These are phyloP conservation scores for Acanthamoeba sp. DNA, from an alignment of 208 protist species.

Conservation along the genomic window DNA sequence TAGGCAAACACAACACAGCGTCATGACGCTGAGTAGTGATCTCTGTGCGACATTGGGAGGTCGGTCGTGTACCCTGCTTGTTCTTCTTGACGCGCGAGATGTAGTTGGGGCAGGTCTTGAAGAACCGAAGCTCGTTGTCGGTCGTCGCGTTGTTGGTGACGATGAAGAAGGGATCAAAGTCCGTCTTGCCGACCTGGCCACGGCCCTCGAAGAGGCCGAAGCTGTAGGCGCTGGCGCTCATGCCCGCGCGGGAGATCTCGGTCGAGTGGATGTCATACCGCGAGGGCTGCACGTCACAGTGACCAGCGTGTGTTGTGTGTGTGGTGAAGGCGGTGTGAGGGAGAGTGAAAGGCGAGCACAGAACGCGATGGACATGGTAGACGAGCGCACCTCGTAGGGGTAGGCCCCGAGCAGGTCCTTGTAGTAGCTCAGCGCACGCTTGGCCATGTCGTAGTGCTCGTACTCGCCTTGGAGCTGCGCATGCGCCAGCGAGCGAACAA, in stretches of 20 bases:
- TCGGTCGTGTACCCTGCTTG: background rate
- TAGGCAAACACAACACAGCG: background rate
- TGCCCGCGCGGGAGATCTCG: constrained; percentile 13
- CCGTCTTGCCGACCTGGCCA: background rate
- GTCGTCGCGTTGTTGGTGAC: background rate
- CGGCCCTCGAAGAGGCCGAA: constrained; percentile 22
- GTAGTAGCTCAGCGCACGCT: background rate
- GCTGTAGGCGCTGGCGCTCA: constrained; percentile 42
- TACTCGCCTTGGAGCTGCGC: background rate
- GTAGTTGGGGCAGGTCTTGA: constrained; percentile 28
- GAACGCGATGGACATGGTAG: background rate
- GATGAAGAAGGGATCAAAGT: constrained; percentile 36
- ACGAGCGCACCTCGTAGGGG: constrained; percentile 2
- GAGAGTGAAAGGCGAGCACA: too few species aligned
- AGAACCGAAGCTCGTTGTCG: constrained; percentile 41
- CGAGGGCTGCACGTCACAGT: too few species aligned
- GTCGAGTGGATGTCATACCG: constrained; percentile 13
- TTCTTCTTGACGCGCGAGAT: constrained; percentile 15
- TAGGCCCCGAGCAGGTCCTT: background rate
- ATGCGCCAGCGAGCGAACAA: background rate
- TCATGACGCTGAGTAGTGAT: too few species aligned
- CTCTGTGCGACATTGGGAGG: background rate
- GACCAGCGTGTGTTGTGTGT: too few species aligned
- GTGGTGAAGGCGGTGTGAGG: too few species aligned
- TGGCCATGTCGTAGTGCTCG: constrained; percentile 47